Conservation (phyloP, 345 rosid genomes). For the Raphanus sativus region DNA sequence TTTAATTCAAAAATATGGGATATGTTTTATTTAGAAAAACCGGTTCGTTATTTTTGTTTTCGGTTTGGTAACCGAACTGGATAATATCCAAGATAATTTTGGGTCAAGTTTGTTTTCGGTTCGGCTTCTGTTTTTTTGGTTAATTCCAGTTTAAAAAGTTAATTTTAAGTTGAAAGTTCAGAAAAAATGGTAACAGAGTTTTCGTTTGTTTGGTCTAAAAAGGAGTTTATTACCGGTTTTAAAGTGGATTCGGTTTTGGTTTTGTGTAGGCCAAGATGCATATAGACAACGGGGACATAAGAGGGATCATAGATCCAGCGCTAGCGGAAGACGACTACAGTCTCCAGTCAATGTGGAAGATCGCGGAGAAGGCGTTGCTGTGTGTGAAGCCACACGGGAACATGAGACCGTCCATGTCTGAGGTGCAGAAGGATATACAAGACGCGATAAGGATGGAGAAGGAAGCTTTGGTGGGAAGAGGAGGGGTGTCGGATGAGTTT, state of each 20-base stretch:
- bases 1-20: not conserved
- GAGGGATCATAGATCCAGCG: slow-evolving; percentile 79
- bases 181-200: not conserved
- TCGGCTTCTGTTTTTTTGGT: not conserved
- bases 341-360: slow-evolving; percentile 98
- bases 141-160: not conserved
- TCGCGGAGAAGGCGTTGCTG: slow-evolving; percentile 89
- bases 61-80: not conserved
- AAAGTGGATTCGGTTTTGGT: not conserved
- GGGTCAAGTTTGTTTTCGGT: not conserved
- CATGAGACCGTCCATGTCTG: slow-evolving; percentile 91
- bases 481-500: slow-evolving; percentile 74
- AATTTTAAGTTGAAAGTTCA: too few species aligned
- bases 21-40: not conserved
- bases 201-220: not conserved
- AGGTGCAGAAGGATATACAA: slow-evolving; percentile 92
- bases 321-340: slow-evolving; percentile 63
- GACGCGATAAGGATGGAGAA: slow-evolving; percentile 83
- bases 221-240: not conserved
- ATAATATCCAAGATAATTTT: not conserved
- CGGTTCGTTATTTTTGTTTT: not conserved
- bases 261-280: slow-evolving; percentile 73
- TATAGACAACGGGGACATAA: slow-evolving; percentile 92
- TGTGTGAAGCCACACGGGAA: slow-evolving; percentile 92
- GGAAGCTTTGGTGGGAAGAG: slow-evolving; percentile 52